Evolutionary conservation across 208 protist genomes (phyloP).

Genomic region (Leishmania major): DNA sequence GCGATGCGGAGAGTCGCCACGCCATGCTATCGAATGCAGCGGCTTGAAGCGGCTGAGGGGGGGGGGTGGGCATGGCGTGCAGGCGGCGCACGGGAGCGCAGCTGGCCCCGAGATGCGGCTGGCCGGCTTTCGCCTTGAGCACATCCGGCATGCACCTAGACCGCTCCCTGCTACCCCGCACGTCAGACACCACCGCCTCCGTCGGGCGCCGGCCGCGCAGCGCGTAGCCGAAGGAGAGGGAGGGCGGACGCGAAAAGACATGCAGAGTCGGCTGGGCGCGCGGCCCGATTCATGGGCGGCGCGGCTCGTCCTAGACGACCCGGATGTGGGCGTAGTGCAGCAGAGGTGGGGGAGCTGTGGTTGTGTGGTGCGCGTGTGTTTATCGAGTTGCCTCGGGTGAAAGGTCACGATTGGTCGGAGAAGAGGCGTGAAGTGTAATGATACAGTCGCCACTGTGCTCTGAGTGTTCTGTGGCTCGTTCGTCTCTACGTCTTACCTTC

Average conservation of each 20-base stretch:
- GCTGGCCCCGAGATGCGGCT: background rate
- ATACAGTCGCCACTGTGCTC: too few relatives aligned
- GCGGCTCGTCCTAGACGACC: background rate
- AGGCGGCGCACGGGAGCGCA: background rate
- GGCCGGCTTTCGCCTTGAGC: background rate
- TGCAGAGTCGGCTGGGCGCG: background rate
- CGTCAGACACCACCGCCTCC: background rate
- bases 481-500: too few relatives aligned
- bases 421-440: background rate
- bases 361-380: too few relatives aligned
- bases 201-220: background rate
- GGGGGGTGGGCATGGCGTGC: background rate
- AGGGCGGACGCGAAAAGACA: too few relatives aligned
- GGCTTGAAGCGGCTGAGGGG: background rate
- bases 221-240: background rate
- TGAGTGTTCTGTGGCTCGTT: accelerated
- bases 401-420: background rate
- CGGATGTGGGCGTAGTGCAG: background rate
- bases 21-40: background rate
- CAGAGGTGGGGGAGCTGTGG: background rate
- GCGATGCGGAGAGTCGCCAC: background rate
- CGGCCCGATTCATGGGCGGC: background rate
- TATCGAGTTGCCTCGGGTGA: background rate
- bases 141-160: background rate
- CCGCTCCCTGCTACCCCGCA: background rate